A percentile compares a stretch with the other conserved stretches of the same genome.
Conservation (phyloP, 331 rosid genomes). For the Cydonia oblonga region DNA sequence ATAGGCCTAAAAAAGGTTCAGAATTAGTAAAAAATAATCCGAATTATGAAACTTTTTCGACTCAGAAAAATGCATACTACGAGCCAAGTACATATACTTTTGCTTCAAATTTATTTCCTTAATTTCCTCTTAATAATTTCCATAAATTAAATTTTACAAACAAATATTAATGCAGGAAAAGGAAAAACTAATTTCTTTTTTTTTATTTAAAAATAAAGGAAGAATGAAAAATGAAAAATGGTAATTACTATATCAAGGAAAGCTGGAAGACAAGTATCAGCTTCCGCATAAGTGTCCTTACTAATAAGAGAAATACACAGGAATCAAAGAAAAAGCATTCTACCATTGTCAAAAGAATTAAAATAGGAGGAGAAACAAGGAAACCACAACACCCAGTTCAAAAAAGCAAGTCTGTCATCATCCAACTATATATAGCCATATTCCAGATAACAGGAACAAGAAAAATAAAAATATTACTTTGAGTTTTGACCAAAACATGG, state of each 20-base stretch:
- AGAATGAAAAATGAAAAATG: not conserved
- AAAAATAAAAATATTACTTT: not conserved
- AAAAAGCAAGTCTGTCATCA: conserved; percentile 39
- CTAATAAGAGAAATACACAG: conserved; percentile 23
- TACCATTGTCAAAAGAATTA: conserved; percentile 5
- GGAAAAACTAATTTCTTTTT: too few species aligned
- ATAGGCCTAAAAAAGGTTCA: not conserved
- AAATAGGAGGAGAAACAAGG: conserved; percentile 14
- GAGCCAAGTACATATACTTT: not conserved
- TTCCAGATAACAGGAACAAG: conserved; percentile 1
- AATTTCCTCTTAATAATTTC: not conserved
- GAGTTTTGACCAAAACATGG: not conserved
- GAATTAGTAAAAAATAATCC: too few species aligned
- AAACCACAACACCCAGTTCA: conserved; percentile 26
- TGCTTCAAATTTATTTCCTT: not conserved
- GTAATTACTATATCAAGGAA: conserved; percentile 15
- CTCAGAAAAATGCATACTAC: not conserved
- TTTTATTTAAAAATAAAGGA: too few species aligned
- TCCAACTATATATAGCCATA: conserved; percentile 35
- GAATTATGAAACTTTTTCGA: not conserved
- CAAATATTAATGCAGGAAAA: not conserved
- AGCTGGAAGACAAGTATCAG: conserved; percentile 8
- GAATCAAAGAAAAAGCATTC: not conserved
- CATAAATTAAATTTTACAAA: not conserved
- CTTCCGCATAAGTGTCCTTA: conserved; percentile 16